Evolutionary conservation across 805 yeast species (phyloP), one percentile per base, ranked within the genome.

Genomic region (Monosporozyma unispora): DNA sequence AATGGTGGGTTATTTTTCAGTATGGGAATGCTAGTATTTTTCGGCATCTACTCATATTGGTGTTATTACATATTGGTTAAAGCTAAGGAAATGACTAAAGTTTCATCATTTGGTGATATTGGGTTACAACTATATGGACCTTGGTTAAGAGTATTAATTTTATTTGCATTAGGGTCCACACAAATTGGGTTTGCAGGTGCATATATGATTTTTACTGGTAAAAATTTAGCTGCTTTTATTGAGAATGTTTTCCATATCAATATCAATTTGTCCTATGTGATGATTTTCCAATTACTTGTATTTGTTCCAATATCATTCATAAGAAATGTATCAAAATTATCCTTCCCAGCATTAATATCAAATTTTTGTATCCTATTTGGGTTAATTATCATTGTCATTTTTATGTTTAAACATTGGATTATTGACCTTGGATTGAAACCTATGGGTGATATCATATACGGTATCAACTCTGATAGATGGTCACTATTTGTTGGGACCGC

Each of bases 181-280:
- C 95, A 86, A 62, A 68, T 86, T 50, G 95, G 95, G 0, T 86
- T 86, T 61, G 84, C 84, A 9, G 87, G 87, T 14, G 87, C 93
- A 0, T 86, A 86, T 62, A 81, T 84, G 55, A 86, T 86, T 1
- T 86, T 86, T 65, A 84, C 91, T 0, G 79, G 87, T 1, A 84
- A 83, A 52, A 86, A 85, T 61, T 58, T 85, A 28, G 70, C 73
- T 39, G 89, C 91, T 0, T 84, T 86, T 58, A 49, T 78, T 2
- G 58, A 59, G 5, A 81, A 80, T 58, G 72, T 80, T 1, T 70
- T 79, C n/a, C 66, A 70, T 3, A 50, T 50, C 6, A 55, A 57
- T 23, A 50, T 74, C 1, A 63, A 74, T 8, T 67, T 77, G 18
- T 68, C 72, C 10, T 62, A 68, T 42, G 70, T 81, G 53, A 81